phyloP scores from a whole-genome alignment of 305 asterid genomes.

The Ajuga reptans region DNA sequence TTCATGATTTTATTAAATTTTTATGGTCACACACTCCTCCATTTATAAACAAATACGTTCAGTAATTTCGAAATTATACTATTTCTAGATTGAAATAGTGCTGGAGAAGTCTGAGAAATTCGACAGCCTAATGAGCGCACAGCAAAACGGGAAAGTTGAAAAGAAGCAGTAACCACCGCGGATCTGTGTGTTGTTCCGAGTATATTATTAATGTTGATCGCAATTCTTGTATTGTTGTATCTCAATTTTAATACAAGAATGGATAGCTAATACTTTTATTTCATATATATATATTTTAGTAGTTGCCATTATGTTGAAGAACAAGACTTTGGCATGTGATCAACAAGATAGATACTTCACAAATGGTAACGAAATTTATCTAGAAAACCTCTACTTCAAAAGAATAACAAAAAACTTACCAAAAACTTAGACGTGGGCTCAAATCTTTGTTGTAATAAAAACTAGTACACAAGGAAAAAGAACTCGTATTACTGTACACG shows the following conservation, averaged over 20 bases:
- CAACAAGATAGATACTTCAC: neutral
- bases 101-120: constrained; percentile 66
- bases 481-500: constrained; percentile 11
- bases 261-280: no score
- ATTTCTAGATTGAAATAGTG: constrained; percentile 54
- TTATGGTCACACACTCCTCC: no score
- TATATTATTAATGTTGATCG: no score
- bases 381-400: neutral
- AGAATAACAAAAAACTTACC: neutral
- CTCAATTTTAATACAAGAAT: no score
- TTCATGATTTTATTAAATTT: no score
- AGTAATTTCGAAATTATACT: no score
- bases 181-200: no score
- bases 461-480: neutral
- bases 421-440: neutral
- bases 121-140: constrained; percentile 41
- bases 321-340: no score
- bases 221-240: no score
- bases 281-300: constrained; percentile 17
- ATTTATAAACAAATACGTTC: no score
- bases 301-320: neutral
- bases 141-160: constrained; percentile 28
- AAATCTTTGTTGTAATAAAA: no score
- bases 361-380: neutral
- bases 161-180: constrained; percentile 21